Base-by-base conservation (phyloP, 1,139 yeast genomes). In the Candida pseudoviswanathii region DNA sequence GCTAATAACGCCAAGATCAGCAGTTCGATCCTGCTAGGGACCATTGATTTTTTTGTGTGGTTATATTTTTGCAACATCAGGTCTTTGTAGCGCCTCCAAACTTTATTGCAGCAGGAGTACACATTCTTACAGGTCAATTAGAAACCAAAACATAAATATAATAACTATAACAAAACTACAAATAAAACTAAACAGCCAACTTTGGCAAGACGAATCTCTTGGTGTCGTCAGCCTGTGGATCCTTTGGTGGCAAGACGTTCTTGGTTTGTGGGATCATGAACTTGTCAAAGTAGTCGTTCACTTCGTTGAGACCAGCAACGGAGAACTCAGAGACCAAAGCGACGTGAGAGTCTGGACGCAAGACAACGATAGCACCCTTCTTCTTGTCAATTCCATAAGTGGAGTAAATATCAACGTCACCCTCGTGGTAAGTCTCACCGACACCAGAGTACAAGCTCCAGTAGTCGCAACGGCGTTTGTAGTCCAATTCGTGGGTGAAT, bases 21-120 rank as follows among this genome's bases (percentile, higher is more conserved):
- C 88, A 79, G 88, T 83, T 83, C 87, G 89, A 84, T 83, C 89
- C 89, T 80, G 89, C 87, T 81, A 83, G 87, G 86, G 87, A 84
- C 84, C 88, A 84, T 63, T 65, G 49, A 51, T 58, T 48, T 37
- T 33, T 45, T 43, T 37, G 16, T 16, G 16, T 16, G 16, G 16
- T 16, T 16, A 16, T 16, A 16, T 16, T 16, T 16, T 16, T 16
- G 16, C 16, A 16, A 16, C 16, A 16, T 16, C 16, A 16, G 16
- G 30, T 27, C 30, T 5, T 27, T 27, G 30, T 27, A 27, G 30
- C 6, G 6, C 8, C 30, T 27, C 6, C 30, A 27, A 5, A 27
- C 30, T 27, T 27, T 27, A 6, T 27, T 16, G 16, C 16, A 16
- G 16, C 16, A 16, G 16, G 16, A 16, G 16, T 16, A 16, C 16